These are phyloP conservation scores for Xylariaceae sp. DNA, from an alignment of 2,329 filamentous ascomycete species.

Conservation along the genomic window DNA sequence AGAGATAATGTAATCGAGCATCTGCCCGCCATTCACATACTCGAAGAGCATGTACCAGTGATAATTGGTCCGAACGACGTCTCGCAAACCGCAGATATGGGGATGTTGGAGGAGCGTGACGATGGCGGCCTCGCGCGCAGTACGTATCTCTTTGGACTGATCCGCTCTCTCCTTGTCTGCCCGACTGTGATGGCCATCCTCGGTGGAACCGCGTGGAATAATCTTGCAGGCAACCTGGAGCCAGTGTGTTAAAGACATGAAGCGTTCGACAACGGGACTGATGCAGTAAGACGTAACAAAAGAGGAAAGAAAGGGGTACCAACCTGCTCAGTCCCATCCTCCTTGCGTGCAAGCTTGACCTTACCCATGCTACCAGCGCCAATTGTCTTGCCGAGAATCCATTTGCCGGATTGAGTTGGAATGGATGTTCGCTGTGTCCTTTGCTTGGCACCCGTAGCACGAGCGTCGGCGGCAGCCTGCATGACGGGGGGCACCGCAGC, in stretches of 20 bases:
- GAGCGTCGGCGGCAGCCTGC: conserved; percentile 52
- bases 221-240: conserved; percentile 93
- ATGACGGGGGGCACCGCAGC: conserved; percentile 56
- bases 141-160: conserved; percentile 94
- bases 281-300: neutral
- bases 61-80: conserved; percentile 93
- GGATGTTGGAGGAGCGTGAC: conserved; percentile 93
- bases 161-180: conserved; percentile 87
- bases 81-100: conserved; percentile 93
- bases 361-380: conserved; percentile 99
- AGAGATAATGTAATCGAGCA: conserved; percentile 99
- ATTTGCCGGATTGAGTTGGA: conserved; percentile 87
- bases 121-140: conserved; percentile 93
- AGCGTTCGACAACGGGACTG: neutral
- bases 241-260: conserved; percentile 28
- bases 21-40: conserved; percentile 97
- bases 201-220: conserved; percentile 85
- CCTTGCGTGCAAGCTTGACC: conserved; percentile 91
- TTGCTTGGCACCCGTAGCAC: conserved; percentile 56
- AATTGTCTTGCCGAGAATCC: conserved; percentile 95
- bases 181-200: conserved; percentile 76
- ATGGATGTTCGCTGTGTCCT: conserved; percentile 78
- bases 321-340: conserved; percentile 90
- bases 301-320: conserved; percentile 36
- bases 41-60: conserved; percentile 99